Conservation (phyloP, 2,329 filamentous ascomycete species). For the Hymenoscyphus occultus region DNA sequence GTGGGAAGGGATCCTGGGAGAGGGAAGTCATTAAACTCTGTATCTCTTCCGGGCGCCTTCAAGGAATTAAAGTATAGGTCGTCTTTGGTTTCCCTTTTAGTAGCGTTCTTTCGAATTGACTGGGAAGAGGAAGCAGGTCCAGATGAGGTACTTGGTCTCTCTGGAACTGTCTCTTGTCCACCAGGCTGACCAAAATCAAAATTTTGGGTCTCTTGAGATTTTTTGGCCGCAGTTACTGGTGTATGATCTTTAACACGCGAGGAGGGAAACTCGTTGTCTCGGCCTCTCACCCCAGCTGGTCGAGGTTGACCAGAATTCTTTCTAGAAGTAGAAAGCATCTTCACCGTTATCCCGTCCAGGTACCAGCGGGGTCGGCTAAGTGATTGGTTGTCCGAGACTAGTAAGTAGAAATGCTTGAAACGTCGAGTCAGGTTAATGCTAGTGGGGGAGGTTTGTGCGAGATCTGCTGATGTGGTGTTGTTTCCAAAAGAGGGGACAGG, state of each 20-base stretch:
- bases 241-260: conserved; percentile 34
- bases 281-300: conserved; percentile 25
- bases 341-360: conserved; percentile 22
- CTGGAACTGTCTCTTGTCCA: conserved; percentile 24
- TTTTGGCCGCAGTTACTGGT: conserved; percentile 23
- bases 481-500: conserved; percentile 34
- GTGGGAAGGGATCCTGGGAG: conserved; percentile 29
- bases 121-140: conserved; percentile 27
- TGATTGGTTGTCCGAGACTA: conserved; percentile 19
- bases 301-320: conserved; percentile 25
- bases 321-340: conserved; percentile 19
- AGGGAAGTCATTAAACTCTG: conserved; percentile 32
- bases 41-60: conserved; percentile 29
- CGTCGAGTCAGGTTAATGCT: conserved; percentile 23
- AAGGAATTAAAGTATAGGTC: conserved; percentile 32
- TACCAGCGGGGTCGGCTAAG: conserved; percentile 14
- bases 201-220: conserved; percentile 20
- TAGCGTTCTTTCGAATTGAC: conserved; percentile 20
- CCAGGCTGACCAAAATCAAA: conserved; percentile 24
- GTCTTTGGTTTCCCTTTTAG: conserved; percentile 33
- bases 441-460: conserved; percentile 10
- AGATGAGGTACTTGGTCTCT: conserved; percentile 34
- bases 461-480: neutral
- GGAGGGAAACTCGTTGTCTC: conserved; percentile 30
- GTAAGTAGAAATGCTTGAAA: conserved; percentile 23